Evolutionary conservation across 2,329 filamentous ascomycete species (phyloP).

Genomic region (Stemphylium beticola): DNA sequence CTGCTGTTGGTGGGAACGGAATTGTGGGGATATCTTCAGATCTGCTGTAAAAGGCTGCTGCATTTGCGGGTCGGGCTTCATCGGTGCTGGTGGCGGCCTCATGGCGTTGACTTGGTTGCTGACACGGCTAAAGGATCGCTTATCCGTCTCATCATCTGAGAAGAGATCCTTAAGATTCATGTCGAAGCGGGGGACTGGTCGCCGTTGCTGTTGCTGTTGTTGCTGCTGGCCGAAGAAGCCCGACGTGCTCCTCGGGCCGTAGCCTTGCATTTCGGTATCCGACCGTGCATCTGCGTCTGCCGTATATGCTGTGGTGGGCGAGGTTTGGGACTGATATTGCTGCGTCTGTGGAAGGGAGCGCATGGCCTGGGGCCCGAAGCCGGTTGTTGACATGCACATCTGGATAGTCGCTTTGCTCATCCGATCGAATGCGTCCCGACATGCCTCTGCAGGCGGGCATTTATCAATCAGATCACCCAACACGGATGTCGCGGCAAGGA

Average conservation of each 20-base stretch:
- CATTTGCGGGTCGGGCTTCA: constrained; percentile 34
- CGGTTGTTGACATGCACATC: constrained; percentile 88
- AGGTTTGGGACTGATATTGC: constrained; percentile 26
- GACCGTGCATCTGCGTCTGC: constrained; percentile 41
- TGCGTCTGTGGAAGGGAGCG: constrained; percentile 28
- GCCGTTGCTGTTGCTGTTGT: constrained; percentile 29
- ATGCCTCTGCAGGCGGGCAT: constrained; percentile 92
- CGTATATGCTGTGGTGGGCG: constrained; percentile 34
- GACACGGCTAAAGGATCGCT: constrained; percentile 47
- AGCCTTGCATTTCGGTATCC: constrained; percentile 44
- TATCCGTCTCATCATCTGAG: constrained; percentile 49
- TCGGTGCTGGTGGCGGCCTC: constrained; percentile 38
- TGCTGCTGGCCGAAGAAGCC: constrained; percentile 25
- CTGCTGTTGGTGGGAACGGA: constrained; percentile 29
- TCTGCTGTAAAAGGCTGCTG: constrained; percentile 32
- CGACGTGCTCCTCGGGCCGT: constrained; percentile 20
- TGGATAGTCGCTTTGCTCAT: constrained; percentile 95
- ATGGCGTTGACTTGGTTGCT: constrained; percentile 45
- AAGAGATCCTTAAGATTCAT: constrained; percentile 51
- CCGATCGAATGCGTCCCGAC: constrained; percentile 90
- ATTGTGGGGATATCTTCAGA: constrained; percentile 45
- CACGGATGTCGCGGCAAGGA: constrained; percentile 90
- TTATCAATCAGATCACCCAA: constrained; percentile 91
- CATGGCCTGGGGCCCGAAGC: constrained; percentile 66
- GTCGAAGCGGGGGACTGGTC: constrained; percentile 63